Evolutionary conservation across 1,284 basidiomycete genomes (phyloP).

Genomic region (Ganoderma lucidum): DNA sequence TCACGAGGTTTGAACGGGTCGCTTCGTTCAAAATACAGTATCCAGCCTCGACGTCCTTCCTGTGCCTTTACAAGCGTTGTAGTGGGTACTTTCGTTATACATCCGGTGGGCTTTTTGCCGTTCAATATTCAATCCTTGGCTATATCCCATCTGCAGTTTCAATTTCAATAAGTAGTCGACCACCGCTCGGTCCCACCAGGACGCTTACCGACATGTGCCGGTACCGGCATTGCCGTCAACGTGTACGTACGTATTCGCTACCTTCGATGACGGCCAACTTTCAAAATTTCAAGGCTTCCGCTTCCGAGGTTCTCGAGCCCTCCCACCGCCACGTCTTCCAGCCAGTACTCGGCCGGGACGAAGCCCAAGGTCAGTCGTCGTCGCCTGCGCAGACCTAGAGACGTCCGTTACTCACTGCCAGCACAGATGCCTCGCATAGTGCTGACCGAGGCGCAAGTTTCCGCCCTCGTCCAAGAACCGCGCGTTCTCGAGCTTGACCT

Average conservation of each 20-base stretch:
- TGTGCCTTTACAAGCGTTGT: not conserved
- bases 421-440: not conserved
- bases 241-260: not conserved
- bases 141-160: not conserved
- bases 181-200: not conserved
- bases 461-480: not conserved
- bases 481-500: not conserved
- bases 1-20: not conserved
- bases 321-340: not conserved
- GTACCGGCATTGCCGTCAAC: not conserved
- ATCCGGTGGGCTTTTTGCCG: not conserved
- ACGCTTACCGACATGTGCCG: not conserved
- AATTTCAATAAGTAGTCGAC: not conserved
- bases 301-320: not conserved
- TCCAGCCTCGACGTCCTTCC: not conserved
- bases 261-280: not conserved
- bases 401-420: not conserved
- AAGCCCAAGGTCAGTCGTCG: not conserved
- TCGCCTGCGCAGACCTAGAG: not conserved
- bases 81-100: not conserved
- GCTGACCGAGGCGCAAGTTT: not conserved
- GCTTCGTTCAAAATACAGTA: not conserved
- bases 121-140: not conserved
- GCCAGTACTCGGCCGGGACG: not conserved
- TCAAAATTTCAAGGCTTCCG: not conserved